A percentile compares a stretch with the other conserved stretches of the same genome.
These are phyloP conservation scores for Rhynchospora pubera DNA, from an alignment of 176 grass and related monocot genomes.

Conservation along the genomic window DNA sequence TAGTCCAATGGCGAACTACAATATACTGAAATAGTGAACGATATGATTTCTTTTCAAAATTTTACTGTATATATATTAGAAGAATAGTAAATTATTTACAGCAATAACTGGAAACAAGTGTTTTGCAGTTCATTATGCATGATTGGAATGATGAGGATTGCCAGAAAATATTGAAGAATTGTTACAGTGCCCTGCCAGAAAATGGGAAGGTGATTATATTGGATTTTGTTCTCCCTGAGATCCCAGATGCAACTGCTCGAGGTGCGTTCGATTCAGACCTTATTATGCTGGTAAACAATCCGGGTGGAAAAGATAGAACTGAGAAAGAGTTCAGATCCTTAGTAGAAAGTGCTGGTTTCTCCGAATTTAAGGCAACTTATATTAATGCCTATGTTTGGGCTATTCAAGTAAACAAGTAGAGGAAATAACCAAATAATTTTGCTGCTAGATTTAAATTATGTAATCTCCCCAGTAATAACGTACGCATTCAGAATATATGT, in stretches of 20 bases:
- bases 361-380: background rate
- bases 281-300: background rate
- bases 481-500: too few species aligned
- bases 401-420: slow-evolving; percentile 28
- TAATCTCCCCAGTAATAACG: background rate
- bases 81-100: background rate
- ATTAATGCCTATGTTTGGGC: slow-evolving; percentile 1
- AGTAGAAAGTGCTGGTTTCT: slow-evolving; percentile 6
- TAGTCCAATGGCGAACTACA: background rate
- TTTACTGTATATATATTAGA: background rate
- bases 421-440: background rate
- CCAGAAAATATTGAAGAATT: slow-evolving; percentile 28
- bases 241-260: background rate
- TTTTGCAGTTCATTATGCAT: slow-evolving; percentile 26
- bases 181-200: slow-evolving; percentile 14
- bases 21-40: background rate
- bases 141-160: slow-evolving; percentile 22
- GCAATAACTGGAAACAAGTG: background rate
- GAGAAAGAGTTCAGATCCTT: slow-evolving; percentile 20
- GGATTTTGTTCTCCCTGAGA: background rate
- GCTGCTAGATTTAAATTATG: background rate
- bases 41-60: background rate
- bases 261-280: background rate
- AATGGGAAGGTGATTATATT: slow-evolving; percentile 28
- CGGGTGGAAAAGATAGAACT: slow-evolving; percentile 34